Conservation (phyloP, 1,284 basidiomycete species). For the Cryptococcus wingfieldii region DNA sequence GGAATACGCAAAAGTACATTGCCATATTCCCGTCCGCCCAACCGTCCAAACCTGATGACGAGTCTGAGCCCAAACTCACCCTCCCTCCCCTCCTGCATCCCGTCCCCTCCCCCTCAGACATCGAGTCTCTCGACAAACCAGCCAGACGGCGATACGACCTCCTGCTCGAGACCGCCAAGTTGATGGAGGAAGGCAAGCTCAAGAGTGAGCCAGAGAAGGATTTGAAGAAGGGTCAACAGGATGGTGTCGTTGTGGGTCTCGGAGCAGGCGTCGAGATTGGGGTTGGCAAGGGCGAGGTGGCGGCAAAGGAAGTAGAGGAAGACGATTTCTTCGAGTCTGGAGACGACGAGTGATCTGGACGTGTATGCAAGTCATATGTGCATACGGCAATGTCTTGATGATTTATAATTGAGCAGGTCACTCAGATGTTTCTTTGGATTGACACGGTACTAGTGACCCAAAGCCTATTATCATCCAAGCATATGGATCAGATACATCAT, state of each 20-base stretch:
- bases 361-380: not conserved
- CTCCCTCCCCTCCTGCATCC: conserved; percentile 52
- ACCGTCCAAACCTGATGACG: conserved; percentile 11
- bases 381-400: not conserved
- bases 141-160: conserved; percentile 60
- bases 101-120: conserved; percentile 29
- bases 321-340: conserved; percentile 55
- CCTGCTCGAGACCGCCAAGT: conserved; percentile 57
- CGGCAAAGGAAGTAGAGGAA: conserved; percentile 22
- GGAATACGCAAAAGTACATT: conserved; percentile 77
- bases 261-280: not conserved
- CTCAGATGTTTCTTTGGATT: no score
- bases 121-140: conserved; percentile 39
- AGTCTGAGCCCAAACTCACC: conserved; percentile 21
- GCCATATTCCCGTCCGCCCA: conserved; percentile 68
- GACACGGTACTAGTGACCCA: not conserved
- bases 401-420: not conserved
- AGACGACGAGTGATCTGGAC: not conserved
- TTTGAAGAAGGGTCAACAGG: conserved; percentile 3
- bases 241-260: not conserved
- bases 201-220: conserved; percentile 59
- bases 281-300: conserved; percentile 24
- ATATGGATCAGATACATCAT: not conserved
- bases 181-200: conserved; percentile 64
- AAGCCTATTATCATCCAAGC: not conserved